These are phyloP conservation scores for Trichoderma arundinaceum DNA, from an alignment of 2,329 filamentous ascomycete species.

Conservation along the genomic window DNA sequence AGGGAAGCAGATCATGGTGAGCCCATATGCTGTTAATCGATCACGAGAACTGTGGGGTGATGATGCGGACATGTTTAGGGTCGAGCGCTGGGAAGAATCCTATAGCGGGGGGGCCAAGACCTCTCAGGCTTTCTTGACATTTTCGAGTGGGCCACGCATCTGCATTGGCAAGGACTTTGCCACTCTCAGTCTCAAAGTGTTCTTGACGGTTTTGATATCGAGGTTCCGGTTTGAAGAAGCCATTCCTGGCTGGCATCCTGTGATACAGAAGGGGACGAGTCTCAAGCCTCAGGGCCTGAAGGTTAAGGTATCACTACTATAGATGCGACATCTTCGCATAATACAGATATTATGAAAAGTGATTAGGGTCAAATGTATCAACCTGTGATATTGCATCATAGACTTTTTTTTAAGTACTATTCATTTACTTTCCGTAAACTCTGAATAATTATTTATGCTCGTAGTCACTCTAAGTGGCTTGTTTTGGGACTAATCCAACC, in stretches of 20 bases:
- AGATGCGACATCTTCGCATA: too few relatives aligned
- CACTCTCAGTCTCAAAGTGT: slow-evolving; percentile 10
- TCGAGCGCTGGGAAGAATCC: slow-evolving; percentile 13
- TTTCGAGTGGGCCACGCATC: slow-evolving; percentile 14
- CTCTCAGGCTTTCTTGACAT: slow-evolving; percentile 7
- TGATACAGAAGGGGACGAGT: slow-evolving; percentile 14
- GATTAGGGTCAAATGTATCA: too few relatives aligned
- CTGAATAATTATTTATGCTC: too few relatives aligned
- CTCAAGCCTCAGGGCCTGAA: slow-evolving; percentile 6
- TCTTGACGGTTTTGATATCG: background rate
- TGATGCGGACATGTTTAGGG: slow-evolving; percentile 14
- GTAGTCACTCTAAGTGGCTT: too few relatives aligned
- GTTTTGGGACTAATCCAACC: background rate
- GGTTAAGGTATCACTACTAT: slow-evolving; percentile 6
- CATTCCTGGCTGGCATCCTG: slow-evolving; percentile 3
- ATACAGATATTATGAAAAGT: too few relatives aligned
- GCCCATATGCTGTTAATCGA: slow-evolving; percentile 15
- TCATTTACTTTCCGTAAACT: background rate
- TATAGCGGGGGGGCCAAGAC: slow-evolving; percentile 16
- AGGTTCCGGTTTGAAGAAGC: slow-evolving; percentile 19
- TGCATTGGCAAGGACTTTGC: slow-evolving; percentile 26
- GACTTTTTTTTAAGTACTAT: background rate
- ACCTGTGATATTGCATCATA: too few relatives aligned
- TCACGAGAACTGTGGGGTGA: slow-evolving; percentile 19
- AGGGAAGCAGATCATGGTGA: slow-evolving; percentile 14